A percentile compares a stretch with the other conserved stretches of the same genome.
Conservation (phyloP, 1,284 basidiomycete species). For the Anthracocystis walkeri region DNA sequence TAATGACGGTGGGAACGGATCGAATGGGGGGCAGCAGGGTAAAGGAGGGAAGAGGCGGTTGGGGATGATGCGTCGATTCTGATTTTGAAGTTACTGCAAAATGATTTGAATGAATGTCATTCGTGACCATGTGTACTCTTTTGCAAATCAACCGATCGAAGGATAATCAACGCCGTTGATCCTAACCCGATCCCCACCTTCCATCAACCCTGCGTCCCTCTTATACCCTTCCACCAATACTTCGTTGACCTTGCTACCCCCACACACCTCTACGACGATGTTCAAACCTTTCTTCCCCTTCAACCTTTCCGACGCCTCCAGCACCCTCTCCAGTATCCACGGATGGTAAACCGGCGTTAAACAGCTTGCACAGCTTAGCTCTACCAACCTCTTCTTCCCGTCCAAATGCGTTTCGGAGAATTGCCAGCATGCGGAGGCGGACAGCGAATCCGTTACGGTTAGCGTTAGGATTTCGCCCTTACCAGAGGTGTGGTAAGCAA, state of each 20-base stretch:
- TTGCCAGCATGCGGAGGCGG: constrained; percentile 47
- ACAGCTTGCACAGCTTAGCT: constrained; percentile 58
- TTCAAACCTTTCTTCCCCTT: constrained; percentile 17
- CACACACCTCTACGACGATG: constrained; percentile 64
- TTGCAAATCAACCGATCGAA: neutral
- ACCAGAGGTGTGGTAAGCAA: constrained; percentile 31
- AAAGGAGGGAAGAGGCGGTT: constrained; percentile 21
- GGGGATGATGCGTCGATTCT: constrained; percentile 38
- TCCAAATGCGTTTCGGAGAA: constrained; percentile 11
- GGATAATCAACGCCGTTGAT: constrained; percentile 27
- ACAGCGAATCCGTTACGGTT: constrained; percentile 53
- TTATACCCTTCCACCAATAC: constrained; percentile 27
- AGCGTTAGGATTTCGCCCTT: constrained; percentile 22
- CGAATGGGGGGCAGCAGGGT: neutral
- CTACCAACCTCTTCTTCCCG: constrained; percentile 46
- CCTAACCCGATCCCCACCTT: constrained; percentile 10
- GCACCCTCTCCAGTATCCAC: constrained; percentile 31
- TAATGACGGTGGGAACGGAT: neutral
- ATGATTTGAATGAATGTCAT: neutral
- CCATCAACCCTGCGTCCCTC: constrained; percentile 9
- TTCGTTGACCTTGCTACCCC: constrained; percentile 50
- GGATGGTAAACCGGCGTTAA: constrained; percentile 55
- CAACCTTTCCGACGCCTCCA: constrained; percentile 9
- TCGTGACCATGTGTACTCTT: neutral
- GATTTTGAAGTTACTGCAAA: neutral